A percentile compares a stretch with the other conserved stretches of the same genome.
Evolutionary conservation across 2,329 filamentous ascomycete species (phyloP).

Genomic region (Alternaria viburni): DNA sequence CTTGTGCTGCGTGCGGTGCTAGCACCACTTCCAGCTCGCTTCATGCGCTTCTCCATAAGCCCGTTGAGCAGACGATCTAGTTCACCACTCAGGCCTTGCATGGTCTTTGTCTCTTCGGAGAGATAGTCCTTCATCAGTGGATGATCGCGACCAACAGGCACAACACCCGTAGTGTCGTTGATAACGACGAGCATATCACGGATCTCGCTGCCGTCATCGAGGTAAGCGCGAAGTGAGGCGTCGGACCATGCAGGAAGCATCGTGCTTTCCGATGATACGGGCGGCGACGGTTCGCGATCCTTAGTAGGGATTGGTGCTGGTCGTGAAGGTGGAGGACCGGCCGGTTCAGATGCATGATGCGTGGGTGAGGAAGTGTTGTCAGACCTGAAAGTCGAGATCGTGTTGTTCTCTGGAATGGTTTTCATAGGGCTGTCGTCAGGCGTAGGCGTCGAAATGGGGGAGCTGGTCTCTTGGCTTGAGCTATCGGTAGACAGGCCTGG

Average conservation of each 20-base stretch:
- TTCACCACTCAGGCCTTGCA: constrained; percentile 88
- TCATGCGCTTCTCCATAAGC: constrained; percentile 66
- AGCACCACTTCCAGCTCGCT: constrained; percentile 17
- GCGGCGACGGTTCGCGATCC: constrained; percentile 33
- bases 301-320: constrained; percentile 45
- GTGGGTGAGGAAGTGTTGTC: constrained; percentile 31
- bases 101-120: constrained; percentile 81
- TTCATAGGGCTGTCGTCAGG: constrained; percentile 42
- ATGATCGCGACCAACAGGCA: constrained; percentile 81
- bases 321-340: constrained; percentile 39
- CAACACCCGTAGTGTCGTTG: constrained; percentile 86
- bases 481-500: constrained; percentile 73
- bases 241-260: constrained; percentile 82
- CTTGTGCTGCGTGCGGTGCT: constrained; percentile 13
- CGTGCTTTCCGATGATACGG: constrained; percentile 52
- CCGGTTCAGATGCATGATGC: constrained; percentile 22
- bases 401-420: constrained; percentile 32
- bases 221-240: constrained; percentile 81
- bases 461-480: constrained; percentile 67
- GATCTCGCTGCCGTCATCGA: constrained; percentile 88
- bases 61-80: constrained; percentile 86
- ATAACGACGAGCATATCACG: constrained; percentile 89
- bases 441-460: constrained; percentile 45
- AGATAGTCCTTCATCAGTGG: constrained; percentile 82
- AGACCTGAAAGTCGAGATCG: constrained; percentile 23